Evolutionary conservation across 306 rosid species (phyloP).

Genomic region (Glycine soja): DNA sequence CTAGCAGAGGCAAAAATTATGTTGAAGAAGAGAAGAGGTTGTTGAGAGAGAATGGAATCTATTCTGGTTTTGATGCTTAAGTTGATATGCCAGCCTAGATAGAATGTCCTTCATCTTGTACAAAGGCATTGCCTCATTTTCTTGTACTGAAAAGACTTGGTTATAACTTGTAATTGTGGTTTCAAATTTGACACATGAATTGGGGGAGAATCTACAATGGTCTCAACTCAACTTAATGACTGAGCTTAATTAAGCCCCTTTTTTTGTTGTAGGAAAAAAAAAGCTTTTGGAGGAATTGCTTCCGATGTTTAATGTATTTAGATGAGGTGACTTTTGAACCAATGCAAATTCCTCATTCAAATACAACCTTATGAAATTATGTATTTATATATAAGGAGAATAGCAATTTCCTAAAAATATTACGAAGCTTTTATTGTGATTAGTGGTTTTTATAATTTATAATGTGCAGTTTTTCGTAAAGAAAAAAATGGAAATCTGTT

Average conservation of each 20-base stretch:
- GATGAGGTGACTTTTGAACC: neutral
- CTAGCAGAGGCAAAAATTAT: constrained; percentile 88
- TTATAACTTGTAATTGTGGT: constrained; percentile 5
- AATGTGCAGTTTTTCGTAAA: no score
- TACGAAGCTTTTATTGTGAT: neutral
- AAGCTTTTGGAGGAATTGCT: neutral
- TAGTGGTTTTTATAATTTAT: neutral
- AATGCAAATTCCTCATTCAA: no score
- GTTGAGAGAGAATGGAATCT: constrained; percentile 87
- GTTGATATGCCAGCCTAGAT: neutral
- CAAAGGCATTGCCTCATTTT: constrained; percentile 29
- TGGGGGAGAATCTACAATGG: constrained; percentile 1
- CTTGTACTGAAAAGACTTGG: constrained; percentile 38
- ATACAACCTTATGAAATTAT: no score
- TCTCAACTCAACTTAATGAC: constrained; percentile 4
- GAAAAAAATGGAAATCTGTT: no score
- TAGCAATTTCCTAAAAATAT: neutral
- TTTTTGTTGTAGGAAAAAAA: neutral
- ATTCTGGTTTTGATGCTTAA: constrained; percentile 92
- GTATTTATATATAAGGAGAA: neutral
- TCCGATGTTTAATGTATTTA: neutral
- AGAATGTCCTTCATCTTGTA: constrained; percentile 34
- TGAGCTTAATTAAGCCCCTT: neutral
- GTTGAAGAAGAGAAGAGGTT: constrained; percentile 97
- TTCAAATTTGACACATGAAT: neutral